phyloP scores from a whole-genome alignment of 495 filamentous ascomycete species.

The Chaetomium fimeti region DNA sequence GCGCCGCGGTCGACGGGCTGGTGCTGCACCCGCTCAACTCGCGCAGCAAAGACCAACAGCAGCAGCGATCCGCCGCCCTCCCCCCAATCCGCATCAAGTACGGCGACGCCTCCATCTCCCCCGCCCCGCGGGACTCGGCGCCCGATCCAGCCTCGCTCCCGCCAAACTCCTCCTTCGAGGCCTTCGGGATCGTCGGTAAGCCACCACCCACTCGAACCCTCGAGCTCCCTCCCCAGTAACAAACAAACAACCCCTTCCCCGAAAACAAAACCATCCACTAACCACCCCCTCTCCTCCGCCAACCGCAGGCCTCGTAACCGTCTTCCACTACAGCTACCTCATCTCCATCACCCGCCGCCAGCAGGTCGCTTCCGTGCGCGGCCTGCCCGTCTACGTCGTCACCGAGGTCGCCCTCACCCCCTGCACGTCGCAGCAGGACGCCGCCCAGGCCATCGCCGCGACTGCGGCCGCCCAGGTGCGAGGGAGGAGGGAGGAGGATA shows the following conservation, averaged over 20 bases:
- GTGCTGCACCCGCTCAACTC: constrained; percentile 68
- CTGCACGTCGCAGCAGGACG: constrained; percentile 70
- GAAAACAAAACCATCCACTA: not conserved
- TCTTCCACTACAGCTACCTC: constrained; percentile 72
- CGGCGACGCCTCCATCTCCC: constrained; percentile 57
- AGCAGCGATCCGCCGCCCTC: constrained; percentile 47
- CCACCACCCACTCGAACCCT: constrained; percentile 1
- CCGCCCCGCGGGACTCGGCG: constrained; percentile 36
- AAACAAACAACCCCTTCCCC: constrained; percentile 5
- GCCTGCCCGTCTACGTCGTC: constrained; percentile 77
- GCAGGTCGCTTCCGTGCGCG: constrained; percentile 83
- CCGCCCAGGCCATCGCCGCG: constrained; percentile 63
- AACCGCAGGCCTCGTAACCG: constrained; percentile 63
- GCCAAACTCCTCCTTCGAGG: constrained; percentile 59
- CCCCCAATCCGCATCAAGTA: constrained; percentile 69
- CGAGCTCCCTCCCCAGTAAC: constrained; percentile 8
- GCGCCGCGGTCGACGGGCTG: constrained; percentile 83
- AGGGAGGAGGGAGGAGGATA: not conserved
- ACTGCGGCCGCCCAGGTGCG: constrained; percentile 53
- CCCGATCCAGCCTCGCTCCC: constrained; percentile 32
- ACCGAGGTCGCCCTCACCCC: constrained; percentile 87
- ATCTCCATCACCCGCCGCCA: constrained; percentile 78
- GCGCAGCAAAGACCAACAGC: constrained; percentile 38
- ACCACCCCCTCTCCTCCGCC: not conserved
- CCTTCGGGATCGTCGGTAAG: constrained; percentile 81